A percentile compares a stretch with the other conserved stretches of the same genome.
Evolutionary conservation across 2,329 filamentous ascomycete species (phyloP).

Genomic region (Neonectria faginata): DNA sequence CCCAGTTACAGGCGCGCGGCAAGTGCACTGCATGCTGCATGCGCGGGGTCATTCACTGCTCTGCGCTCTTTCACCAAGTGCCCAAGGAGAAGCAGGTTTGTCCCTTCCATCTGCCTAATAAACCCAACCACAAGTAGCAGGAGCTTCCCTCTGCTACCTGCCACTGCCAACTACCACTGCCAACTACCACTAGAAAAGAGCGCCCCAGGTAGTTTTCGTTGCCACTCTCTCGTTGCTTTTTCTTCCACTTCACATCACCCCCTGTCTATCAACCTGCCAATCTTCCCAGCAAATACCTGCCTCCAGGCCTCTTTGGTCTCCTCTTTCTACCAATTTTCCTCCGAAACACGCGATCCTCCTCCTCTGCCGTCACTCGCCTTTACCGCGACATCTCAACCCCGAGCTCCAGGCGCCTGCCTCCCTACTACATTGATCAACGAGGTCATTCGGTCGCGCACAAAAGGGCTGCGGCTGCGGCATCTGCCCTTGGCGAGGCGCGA

Average conservation of each 20-base stretch:
- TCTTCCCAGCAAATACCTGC: background rate
- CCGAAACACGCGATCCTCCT: background rate
- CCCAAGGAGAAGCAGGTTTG: slow-evolving; percentile 4
- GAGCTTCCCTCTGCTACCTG: slow-evolving; percentile 3
- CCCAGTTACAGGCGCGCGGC: background rate
- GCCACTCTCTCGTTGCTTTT: slow-evolving; percentile 27
- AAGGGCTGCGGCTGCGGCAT: background rate
- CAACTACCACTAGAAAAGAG: slow-evolving; percentile 6
- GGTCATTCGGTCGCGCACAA: background rate
- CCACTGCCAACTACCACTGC: background rate
- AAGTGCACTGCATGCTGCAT: background rate
- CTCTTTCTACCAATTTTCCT: background rate
- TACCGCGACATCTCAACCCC: background rate
- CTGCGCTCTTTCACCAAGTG: background rate
- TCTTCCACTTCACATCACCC: slow-evolving; percentile 7
- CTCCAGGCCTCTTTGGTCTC: background rate
- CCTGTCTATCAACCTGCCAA: background rate
- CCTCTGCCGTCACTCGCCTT: background rate
- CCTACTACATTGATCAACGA: background rate
- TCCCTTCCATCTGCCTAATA: background rate
- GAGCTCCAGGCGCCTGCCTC: background rate
- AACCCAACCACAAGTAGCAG: background rate
- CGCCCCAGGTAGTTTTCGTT: slow-evolving; percentile 1
- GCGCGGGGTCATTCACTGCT: background rate
- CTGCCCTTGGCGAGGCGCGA: background rate